Conservation (phyloP, 441 rosid genomes). For the Kokia cookei region DNA sequence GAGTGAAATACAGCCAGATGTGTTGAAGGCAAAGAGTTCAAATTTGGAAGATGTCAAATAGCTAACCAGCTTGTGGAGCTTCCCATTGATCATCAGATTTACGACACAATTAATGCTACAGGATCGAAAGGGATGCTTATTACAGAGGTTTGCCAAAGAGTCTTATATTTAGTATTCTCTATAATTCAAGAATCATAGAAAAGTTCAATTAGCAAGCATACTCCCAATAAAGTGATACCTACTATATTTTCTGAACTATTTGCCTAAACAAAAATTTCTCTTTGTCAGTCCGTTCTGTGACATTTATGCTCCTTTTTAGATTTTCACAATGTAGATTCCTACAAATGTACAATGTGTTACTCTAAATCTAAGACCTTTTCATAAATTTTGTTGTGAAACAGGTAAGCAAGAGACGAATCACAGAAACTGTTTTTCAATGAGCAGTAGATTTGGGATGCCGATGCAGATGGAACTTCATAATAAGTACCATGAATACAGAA, state of each 20-base stretch:
- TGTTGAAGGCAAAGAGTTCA: slow-evolving; percentile 32
- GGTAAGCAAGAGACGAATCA: slow-evolving; percentile 58
- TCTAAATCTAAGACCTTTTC: neutral
- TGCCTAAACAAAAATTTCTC: neutral
- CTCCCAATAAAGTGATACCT: neutral
- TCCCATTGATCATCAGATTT: slow-evolving; percentile 75
- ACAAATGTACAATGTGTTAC: too few species aligned
- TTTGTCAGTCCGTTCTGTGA: neutral
- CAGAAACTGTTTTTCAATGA: slow-evolving; percentile 41
- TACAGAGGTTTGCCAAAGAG: slow-evolving; percentile 48
- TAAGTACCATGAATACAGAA: slow-evolving; percentile 50
- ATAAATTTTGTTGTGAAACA: slow-evolving; percentile 17
- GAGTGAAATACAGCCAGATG: slow-evolving; percentile 18
- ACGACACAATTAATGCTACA: slow-evolving; percentile 75
- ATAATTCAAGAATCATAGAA: neutral
- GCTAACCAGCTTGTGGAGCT: slow-evolving; percentile 78
- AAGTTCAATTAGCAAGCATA: neutral
- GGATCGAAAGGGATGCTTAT: slow-evolving; percentile 60
- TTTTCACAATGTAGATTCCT: neutral
- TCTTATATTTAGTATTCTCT: neutral
- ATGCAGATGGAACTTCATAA: slow-evolving; percentile 56
- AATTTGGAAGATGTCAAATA: slow-evolving; percentile 57
- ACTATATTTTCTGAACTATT: neutral
- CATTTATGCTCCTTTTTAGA: neutral
- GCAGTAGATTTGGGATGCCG: slow-evolving; percentile 63